Evolutionary conservation across 768 basidiomycete genomes (phyloP).

Genomic region (Tephrocybe sp.): DNA sequence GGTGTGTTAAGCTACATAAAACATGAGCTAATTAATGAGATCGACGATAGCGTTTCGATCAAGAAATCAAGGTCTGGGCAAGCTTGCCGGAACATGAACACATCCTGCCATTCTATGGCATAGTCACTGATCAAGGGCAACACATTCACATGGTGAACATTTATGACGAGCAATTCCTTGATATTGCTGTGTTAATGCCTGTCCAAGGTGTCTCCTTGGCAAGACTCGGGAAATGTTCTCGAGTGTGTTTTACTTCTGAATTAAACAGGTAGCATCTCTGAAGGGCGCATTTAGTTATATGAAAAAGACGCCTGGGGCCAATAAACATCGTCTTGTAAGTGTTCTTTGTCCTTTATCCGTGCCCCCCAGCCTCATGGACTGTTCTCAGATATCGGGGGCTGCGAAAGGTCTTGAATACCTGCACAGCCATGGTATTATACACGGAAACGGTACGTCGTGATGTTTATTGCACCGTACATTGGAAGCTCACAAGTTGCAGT

Average conservation of each 20-base stretch:
- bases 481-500: slow-evolving; percentile 31
- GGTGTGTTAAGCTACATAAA: slow-evolving; percentile 22
- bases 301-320: slow-evolving; percentile 27
- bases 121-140: slow-evolving; percentile 50
- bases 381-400: slow-evolving; percentile 45
- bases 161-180: neutral
- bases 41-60: slow-evolving; percentile 46
- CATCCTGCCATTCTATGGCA: slow-evolving; percentile 53
- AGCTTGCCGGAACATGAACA: slow-evolving; percentile 48
- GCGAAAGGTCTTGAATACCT: slow-evolving; percentile 57
- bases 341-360: neutral
- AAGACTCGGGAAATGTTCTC: slow-evolving; percentile 53
- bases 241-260: slow-evolving; percentile 30
- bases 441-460: slow-evolving; percentile 53
- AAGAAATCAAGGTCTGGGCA: slow-evolving; percentile 55
- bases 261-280: neutral
- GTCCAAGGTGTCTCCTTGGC: slow-evolving; percentile 59
- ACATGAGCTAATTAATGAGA: neutral
- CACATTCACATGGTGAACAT: slow-evolving; percentile 45
- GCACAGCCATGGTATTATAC: slow-evolving; percentile 48
- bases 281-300: slow-evolving; percentile 36
- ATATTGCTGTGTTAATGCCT: neutral
- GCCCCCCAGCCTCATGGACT: neutral
- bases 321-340: slow-evolving; percentile 43
- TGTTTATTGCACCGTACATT: slow-evolving; percentile 3